Conservation (phyloP, 306 rosid genomes). For the Neltuma alba region DNA sequence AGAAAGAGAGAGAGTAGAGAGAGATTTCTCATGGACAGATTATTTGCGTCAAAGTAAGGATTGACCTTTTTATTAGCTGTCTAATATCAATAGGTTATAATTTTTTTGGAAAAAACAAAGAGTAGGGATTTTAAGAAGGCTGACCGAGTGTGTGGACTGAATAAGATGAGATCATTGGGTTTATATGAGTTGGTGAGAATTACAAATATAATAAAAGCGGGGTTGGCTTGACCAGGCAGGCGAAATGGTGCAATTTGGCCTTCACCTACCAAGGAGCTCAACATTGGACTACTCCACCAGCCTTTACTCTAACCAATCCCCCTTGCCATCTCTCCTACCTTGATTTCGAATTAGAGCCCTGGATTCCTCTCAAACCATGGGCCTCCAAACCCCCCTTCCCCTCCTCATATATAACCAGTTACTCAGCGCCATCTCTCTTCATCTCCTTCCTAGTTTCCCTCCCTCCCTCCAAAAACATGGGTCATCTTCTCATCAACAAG, state of each 20-base stretch:
- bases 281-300: conserved; percentile 37
- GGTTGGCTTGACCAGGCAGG: not conserved
- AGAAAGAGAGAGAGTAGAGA: no score
- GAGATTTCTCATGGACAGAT: no score
- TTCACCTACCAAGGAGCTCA: not conserved
- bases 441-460: not conserved
- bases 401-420: not conserved
- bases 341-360: conserved; percentile 39
- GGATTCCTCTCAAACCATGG: conserved; percentile 38
- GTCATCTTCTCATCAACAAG: conserved; percentile 26
- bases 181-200: no score
- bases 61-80: no score
- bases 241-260: not conserved
- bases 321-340: conserved; percentile 37
- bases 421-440: not conserved
- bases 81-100: no score
- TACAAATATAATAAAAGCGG: no score
- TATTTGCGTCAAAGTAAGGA: no score
- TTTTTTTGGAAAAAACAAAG: no score
- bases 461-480: conserved; percentile 34
- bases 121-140: no score
- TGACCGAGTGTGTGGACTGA: no score
- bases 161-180: no score
- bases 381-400: conserved; percentile 8
- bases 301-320: conserved; percentile 24